These are phyloP conservation scores for Breynia disticha DNA, from an alignment of 441 rosid species.

Conservation along the genomic window DNA sequence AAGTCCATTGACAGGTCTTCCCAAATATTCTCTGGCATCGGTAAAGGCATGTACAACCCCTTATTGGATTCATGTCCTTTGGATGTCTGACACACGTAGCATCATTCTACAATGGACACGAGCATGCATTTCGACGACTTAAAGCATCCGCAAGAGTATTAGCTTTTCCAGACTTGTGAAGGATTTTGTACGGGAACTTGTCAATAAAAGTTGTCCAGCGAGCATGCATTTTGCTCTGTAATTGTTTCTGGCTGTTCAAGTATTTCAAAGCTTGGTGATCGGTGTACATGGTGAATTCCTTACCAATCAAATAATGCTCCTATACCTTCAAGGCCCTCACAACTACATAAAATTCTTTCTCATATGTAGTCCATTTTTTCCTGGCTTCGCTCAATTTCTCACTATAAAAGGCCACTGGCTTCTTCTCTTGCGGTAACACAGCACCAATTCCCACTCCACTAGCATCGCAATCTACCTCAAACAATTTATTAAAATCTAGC, in stretches of 20 bases:
- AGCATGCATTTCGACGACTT: too few relatives aligned
- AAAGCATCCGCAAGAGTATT: too few relatives aligned
- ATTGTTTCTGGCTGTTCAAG: background rate
- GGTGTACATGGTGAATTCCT: background rate
- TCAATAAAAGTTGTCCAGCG: too few relatives aligned
- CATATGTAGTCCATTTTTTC: background rate
- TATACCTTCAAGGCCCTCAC: background rate
- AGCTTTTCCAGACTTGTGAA: too few relatives aligned
- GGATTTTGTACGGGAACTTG: too few relatives aligned
- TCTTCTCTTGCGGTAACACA: background rate
- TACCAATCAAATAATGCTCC: background rate
- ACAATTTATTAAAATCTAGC: background rate
- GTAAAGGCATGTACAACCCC: too few relatives aligned
- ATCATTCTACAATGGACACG: too few relatives aligned
- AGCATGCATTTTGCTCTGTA: too few relatives aligned
- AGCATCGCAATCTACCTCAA: constrained; percentile 4
- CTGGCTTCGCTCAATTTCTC: background rate
- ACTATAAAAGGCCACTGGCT: background rate
- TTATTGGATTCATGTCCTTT: too few relatives aligned
- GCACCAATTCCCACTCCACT: background rate
- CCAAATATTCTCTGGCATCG: too few relatives aligned
- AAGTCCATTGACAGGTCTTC: too few relatives aligned
- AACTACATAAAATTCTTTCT: constrained; percentile 3
- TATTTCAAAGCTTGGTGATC: background rate
- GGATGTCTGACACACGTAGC: too few relatives aligned